These are phyloP conservation scores for Cyclotella distinguenda DNA, from an alignment of 108 stramenopile genomes.

Conservation along the genomic window DNA sequence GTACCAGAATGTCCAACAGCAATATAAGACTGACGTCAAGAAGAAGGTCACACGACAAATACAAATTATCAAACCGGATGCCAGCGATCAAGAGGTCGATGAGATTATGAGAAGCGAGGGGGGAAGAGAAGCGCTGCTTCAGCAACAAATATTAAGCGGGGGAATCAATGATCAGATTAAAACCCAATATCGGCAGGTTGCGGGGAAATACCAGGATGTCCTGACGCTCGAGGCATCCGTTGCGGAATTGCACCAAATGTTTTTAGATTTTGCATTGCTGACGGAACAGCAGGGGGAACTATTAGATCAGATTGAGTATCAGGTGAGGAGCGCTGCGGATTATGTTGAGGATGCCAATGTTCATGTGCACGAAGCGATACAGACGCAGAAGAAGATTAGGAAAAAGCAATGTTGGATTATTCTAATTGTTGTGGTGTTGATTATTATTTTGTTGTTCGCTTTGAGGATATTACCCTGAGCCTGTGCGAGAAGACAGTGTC, in stretches of 20 bases:
- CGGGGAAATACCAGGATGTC: slow-evolving; percentile 98
- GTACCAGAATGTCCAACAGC: slow-evolving; percentile 94
- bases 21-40: slow-evolving; percentile 96
- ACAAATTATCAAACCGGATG: slow-evolving; percentile 94
- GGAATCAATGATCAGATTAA: slow-evolving; percentile 91
- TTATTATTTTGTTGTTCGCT: slow-evolving; percentile 51
- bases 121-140: slow-evolving; percentile 79
- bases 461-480: slow-evolving; percentile 41
- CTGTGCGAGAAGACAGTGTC: background rate
- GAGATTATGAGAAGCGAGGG: slow-evolving; percentile 91
- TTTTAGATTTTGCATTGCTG: slow-evolving; percentile 97
- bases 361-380: slow-evolving; percentile 87
- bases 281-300: slow-evolving; percentile 99
- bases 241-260: slow-evolving; percentile 99
- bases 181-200: slow-evolving; percentile 86
- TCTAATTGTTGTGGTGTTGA: slow-evolving; percentile 55
- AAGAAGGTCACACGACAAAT: slow-evolving; percentile 94
- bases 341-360: slow-evolving; percentile 95
- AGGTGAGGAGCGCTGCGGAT: slow-evolving; percentile 92
- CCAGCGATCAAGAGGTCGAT: slow-evolving; percentile 96
- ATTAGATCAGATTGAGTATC: slow-evolving; percentile 97
- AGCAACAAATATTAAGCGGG: slow-evolving; percentile 82
- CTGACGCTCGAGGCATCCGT: slow-evolving; percentile 93
- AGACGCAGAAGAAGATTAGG: slow-evolving; percentile 87
- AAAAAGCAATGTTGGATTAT: slow-evolving; percentile 92